Evolutionary conservation across 169 alveolate genomes (phyloP).

Genomic region (Eimeria falciformis): DNA sequence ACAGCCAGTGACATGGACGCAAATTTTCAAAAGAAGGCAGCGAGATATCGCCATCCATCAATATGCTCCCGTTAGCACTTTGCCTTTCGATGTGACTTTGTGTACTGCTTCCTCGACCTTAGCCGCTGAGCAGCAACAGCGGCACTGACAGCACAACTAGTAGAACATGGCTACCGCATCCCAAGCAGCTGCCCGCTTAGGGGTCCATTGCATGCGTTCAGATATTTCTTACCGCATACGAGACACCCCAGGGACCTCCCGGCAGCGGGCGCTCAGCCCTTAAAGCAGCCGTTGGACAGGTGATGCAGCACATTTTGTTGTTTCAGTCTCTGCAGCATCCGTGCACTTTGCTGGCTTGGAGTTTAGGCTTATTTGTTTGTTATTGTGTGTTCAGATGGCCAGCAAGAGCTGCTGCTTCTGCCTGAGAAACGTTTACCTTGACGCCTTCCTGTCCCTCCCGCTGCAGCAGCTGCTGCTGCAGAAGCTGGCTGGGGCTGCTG

Average conservation of each 20-base stretch:
- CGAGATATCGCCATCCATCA: too few species aligned
- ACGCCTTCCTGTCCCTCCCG: slow-evolving; percentile 48
- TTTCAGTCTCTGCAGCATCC: background rate
- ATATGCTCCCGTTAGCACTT: too few species aligned
- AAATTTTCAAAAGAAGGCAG: too few species aligned
- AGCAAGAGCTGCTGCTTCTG: slow-evolving; percentile 53
- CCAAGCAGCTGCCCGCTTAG: too few species aligned
- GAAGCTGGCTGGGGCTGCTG: slow-evolving; percentile 38
- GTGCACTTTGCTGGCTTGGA: background rate
- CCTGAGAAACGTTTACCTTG: slow-evolving; percentile 51
- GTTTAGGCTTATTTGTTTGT: background rate
- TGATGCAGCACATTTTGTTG: background rate
- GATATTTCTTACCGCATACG: slow-evolving; percentile 45
- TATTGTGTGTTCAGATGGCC: slow-evolving; percentile 10
- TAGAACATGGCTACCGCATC: too few species aligned
- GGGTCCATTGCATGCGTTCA: slow-evolving; percentile 43
- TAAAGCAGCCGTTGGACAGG: background rate
- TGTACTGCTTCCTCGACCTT: too few species aligned
- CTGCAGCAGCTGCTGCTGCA: slow-evolving; percentile 68
- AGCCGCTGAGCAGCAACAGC: too few species aligned
- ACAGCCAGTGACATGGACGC: too few species aligned
- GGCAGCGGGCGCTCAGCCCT: slow-evolving; percentile 11
- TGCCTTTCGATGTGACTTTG: too few species aligned
- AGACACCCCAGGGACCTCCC: background rate
- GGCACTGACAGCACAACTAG: too few species aligned